phyloP scores from a whole-genome alignment of 2,329 filamentous ascomycete genomes.

The Neofusicoccum umdonicola region DNA sequence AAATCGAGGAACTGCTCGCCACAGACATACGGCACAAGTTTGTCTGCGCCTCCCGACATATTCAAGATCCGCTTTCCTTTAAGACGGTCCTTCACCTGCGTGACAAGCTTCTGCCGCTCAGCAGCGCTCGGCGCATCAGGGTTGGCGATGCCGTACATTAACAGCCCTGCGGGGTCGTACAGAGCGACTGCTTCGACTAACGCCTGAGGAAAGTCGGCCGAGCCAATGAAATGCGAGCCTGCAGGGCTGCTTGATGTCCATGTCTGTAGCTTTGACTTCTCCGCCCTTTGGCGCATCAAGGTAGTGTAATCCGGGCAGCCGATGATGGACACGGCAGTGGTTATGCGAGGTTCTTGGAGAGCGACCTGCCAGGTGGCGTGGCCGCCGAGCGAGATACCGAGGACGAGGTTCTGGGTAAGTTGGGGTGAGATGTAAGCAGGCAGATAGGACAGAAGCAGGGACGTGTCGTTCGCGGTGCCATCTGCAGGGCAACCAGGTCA shows the following conservation, averaged over 20 bases:
- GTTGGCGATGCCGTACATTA: constrained; percentile 51
- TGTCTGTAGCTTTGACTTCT: constrained; percentile 62
- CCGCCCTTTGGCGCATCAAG: constrained; percentile 77
- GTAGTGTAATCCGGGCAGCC: constrained; percentile 86
- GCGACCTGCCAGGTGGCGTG: constrained; percentile 84
- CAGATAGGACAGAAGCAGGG: constrained; percentile 72
- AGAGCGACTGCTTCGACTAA: constrained; percentile 63
- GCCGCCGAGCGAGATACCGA: constrained; percentile 83
- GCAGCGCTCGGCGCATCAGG: constrained; percentile 20
- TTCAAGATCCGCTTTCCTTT: constrained; percentile 61
- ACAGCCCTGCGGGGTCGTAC: constrained; percentile 72
- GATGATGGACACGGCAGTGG: constrained; percentile 75
- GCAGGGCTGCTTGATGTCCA: constrained; percentile 57
- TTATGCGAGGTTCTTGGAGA: constrained; percentile 74
- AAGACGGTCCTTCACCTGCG: constrained; percentile 31
- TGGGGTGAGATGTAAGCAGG: constrained; percentile 69
- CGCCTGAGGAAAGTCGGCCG: constrained; percentile 69
- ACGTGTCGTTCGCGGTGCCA: constrained; percentile 72
- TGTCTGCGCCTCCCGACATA: constrained; percentile 66
- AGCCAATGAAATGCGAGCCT: constrained; percentile 69
- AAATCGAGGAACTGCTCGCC: constrained; percentile 61
- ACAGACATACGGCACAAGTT: constrained; percentile 67
- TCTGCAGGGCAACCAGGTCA: constrained; percentile 35
- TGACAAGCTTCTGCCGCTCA: constrained; percentile 36
- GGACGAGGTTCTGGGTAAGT: constrained; percentile 65